phyloP scores from a whole-genome alignment of 139 green algal species.

The Closterium sp. region DNA sequence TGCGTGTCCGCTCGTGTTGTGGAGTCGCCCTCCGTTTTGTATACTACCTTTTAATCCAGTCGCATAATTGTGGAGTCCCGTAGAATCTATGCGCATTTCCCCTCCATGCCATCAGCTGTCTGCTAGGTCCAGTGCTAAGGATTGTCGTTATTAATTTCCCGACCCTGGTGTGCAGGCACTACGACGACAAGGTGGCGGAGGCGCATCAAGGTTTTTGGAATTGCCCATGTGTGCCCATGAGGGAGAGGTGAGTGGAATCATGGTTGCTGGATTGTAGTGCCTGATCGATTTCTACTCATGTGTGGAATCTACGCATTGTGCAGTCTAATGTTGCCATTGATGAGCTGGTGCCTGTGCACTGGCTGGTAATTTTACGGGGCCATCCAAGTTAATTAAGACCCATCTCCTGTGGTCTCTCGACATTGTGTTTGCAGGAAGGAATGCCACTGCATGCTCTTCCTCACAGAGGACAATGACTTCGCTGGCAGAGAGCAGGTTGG shows the following conservation, averaged over 20 bases:
- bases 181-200: constrained; percentile 97
- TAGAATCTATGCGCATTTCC: too few relatives aligned
- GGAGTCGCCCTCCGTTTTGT: too few relatives aligned
- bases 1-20: not conserved
- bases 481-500: constrained; percentile 74
- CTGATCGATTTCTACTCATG: too few relatives aligned
- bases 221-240: constrained; percentile 98
- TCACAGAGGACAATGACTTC: constrained; percentile 97
- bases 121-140: not conserved
- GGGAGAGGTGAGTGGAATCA: constrained; percentile 64
- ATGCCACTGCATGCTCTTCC: constrained; percentile 99
- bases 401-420: too few relatives aligned
- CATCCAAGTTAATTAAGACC: too few relatives aligned
- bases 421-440: constrained; percentile 69
- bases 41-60: too few relatives aligned
- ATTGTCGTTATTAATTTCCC: not conserved
- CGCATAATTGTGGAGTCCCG: too few relatives aligned
- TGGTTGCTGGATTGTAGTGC: constrained; percentile 63
- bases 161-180: constrained; percentile 57
- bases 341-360: not conserved
- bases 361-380: not conserved
- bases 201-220: constrained; percentile 97
- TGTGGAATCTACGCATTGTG: not conserved
- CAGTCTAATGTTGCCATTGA: not conserved
- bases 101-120: not conserved